Percentiles rank a stretch among this genome's conserved stretches.
Conservation (phyloP, 176 grass and related monocot genomes). For the Oryza punctata region DNA sequence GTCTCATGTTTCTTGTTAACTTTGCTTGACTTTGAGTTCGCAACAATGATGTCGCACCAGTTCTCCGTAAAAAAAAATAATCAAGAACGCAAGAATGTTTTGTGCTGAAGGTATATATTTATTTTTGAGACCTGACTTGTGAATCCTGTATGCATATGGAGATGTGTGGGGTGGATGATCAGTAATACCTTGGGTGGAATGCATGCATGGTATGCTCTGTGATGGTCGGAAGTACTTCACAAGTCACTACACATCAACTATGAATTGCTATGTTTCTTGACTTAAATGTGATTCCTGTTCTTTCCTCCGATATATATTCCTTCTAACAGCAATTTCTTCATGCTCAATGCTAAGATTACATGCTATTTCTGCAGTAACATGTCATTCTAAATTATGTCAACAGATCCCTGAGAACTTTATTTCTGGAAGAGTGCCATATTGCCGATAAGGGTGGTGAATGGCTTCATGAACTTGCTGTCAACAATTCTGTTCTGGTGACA, state of each 20-base stretch:
- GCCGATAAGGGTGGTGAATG: slow-evolving; percentile 54
- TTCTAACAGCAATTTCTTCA: background rate
- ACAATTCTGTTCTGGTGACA: slow-evolving; percentile 66
- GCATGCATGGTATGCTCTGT: background rate
- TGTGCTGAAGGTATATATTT: background rate
- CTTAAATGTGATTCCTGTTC: background rate
- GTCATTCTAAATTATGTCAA: slow-evolving; percentile 31
- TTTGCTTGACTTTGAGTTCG: slow-evolving; percentile 19
- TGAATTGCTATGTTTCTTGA: background rate
- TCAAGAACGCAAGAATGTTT: background rate
- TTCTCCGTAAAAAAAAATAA: background rate
- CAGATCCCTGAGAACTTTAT: slow-evolving; percentile 73
- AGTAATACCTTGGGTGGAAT: background rate
- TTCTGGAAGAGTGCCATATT: slow-evolving; percentile 79
- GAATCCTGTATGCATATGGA: background rate
- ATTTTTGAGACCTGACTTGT: slow-evolving; percentile 5
- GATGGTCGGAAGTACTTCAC: background rate
- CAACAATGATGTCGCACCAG: background rate
- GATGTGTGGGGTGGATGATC: background rate
- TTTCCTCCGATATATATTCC: background rate
- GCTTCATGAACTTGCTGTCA: slow-evolving; percentile 74
- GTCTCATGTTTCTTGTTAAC: background rate
- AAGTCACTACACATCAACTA: background rate
- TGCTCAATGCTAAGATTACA: slow-evolving; percentile 8
- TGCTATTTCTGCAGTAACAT: slow-evolving; percentile 38